Percentiles rank a stretch among this genome's conserved stretches.
Conservation (phyloP, 2,329 filamentous ascomycete genomes). For the Colletotrichum lupini region DNA sequence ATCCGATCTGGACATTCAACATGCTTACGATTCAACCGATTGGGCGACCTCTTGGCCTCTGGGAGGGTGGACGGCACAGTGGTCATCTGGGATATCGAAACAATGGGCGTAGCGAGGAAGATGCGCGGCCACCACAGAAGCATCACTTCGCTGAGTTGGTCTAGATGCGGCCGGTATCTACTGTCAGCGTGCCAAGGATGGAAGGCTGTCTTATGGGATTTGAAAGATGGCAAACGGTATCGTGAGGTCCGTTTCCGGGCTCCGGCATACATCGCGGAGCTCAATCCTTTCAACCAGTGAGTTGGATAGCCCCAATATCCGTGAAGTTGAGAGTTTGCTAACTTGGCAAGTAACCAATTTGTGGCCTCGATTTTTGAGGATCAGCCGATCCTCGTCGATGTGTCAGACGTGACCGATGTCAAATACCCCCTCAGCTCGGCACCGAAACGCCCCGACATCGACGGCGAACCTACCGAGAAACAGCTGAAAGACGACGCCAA, state of each 20-base stretch:
- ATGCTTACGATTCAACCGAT: slow-evolving; percentile 87
- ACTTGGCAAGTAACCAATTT: slow-evolving; percentile 69
- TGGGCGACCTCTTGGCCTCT: slow-evolving; percentile 93
- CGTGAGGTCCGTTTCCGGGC: slow-evolving; percentile 92
- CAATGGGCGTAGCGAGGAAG: slow-evolving; percentile 95
- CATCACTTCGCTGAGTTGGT: slow-evolving; percentile 96
- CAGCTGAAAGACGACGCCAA: slow-evolving; percentile 92
- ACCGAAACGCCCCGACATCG: slow-evolving; percentile 78
- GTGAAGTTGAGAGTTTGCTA: background rate
- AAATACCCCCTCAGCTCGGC: slow-evolving; percentile 85
- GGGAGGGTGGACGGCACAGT: slow-evolving; percentile 95
- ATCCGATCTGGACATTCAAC: slow-evolving; percentile 79
- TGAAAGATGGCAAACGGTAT: slow-evolving; percentile 75
- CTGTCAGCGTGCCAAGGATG: slow-evolving; percentile 95
- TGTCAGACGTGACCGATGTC: slow-evolving; percentile 74
- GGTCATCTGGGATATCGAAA: slow-evolving; percentile 97
- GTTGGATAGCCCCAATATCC: slow-evolving; percentile 38
- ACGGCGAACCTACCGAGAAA: slow-evolving; percentile 82
- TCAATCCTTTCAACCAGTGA: slow-evolving; percentile 91
- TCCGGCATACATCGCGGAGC: slow-evolving; percentile 93
- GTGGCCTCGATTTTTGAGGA: slow-evolving; percentile 95
- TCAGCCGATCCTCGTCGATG: slow-evolving; percentile 87
- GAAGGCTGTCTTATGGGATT: slow-evolving; percentile 96
- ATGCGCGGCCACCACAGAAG: slow-evolving; percentile 92
- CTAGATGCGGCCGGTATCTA: slow-evolving; percentile 88